Conservation (phyloP, 805 yeast genomes). For the Saturnispora besseyi region DNA sequence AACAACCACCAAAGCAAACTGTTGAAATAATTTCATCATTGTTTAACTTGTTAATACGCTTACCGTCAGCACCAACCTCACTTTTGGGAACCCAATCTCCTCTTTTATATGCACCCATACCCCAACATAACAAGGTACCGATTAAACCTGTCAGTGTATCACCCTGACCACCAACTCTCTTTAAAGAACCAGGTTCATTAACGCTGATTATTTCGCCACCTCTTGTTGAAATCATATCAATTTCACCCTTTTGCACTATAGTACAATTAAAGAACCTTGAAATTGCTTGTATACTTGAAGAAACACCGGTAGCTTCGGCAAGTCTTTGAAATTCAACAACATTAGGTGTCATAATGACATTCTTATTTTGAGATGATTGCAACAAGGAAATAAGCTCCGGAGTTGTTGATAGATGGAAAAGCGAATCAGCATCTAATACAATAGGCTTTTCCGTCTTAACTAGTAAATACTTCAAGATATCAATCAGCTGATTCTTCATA, state of each 20-base stretch:
- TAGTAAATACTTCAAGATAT: constrained; percentile 41
- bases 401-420: constrained; percentile 53
- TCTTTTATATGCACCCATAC: constrained; percentile 63
- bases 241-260: constrained; percentile 63
- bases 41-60: constrained; percentile 25
- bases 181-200: constrained; percentile 50
- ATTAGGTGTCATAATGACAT: constrained; percentile 82
- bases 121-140: constrained; percentile 81
- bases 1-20: constrained; percentile 65
- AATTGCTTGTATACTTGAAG: constrained; percentile 30
- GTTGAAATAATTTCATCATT: constrained; percentile 31
- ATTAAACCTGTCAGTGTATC: constrained; percentile 82
- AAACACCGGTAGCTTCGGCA: constrained; percentile 27
- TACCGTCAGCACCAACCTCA: not conserved
- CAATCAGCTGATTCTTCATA: constrained; percentile 51
- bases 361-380: constrained; percentile 33
- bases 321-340: constrained; percentile 74
- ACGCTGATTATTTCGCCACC: constrained; percentile 36
- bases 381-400: constrained; percentile 38
- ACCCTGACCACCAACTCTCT: constrained; percentile 95
- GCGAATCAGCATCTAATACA: constrained; percentile 85
- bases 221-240: constrained; percentile 50
- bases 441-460: constrained; percentile 55
- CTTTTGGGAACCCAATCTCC: constrained; percentile 46
- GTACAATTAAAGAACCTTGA: constrained; percentile 46